Conservation (phyloP, 371 early-diverging fungal species). For the Funneliformis caledonium region DNA sequence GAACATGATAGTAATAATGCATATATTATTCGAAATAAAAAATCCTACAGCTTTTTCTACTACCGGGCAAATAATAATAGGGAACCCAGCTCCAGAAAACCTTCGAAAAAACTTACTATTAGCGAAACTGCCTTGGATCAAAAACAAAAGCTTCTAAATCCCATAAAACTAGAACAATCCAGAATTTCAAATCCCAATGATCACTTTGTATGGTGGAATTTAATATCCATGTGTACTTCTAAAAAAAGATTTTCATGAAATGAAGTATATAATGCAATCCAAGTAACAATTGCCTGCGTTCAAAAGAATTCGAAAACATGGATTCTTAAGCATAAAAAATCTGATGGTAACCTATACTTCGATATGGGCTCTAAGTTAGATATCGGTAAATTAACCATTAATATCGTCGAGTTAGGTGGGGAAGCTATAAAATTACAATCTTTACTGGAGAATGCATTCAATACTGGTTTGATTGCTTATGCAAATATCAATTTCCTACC, state of each 20-base stretch:
- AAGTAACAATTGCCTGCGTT: background rate
- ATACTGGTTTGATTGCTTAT: too few relatives aligned
- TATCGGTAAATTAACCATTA: too few relatives aligned
- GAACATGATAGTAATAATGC: conserved; percentile 12
- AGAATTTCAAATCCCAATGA: conserved; percentile 24
- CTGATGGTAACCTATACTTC: too few relatives aligned
- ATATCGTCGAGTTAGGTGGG: background rate
- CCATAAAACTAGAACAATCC: background rate
- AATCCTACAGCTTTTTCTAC: background rate
- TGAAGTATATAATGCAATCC: conserved; percentile 3
- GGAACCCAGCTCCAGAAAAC: background rate
- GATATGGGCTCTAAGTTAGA: too few relatives aligned
- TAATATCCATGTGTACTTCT: conserved; percentile 18
- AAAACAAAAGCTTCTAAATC: conserved; percentile 5
- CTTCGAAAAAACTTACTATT: background rate
- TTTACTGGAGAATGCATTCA: too few relatives aligned
- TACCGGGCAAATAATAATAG: background rate
- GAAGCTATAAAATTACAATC: conserved; percentile 10
- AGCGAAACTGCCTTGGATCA: background rate
- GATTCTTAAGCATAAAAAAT: too few relatives aligned
- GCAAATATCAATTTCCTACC: background rate
- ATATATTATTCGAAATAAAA: conserved; percentile 15
- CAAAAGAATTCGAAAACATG: too few relatives aligned
- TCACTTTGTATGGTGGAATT: conserved; percentile 20
- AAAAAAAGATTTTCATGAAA: background rate